Evolutionary conservation across 2,329 filamentous ascomycete species (phyloP).

Genomic region (Phaeoacremonium minimum): DNA sequence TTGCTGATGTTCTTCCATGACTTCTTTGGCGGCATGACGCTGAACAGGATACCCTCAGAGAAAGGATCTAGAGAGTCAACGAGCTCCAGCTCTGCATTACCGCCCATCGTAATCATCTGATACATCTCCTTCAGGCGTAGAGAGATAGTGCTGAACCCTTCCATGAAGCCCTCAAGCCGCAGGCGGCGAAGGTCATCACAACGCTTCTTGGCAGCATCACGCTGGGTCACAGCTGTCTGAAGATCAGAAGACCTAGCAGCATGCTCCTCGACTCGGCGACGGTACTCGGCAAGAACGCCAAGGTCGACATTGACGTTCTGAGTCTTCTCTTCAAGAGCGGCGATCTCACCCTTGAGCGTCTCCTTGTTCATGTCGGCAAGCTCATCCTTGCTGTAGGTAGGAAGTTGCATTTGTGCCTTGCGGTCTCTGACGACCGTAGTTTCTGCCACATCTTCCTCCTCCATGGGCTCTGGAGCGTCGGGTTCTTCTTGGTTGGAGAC

Average conservation of each 20-base stretch:
- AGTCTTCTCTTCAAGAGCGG: constrained; percentile 62
- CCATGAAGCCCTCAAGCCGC: constrained; percentile 95
- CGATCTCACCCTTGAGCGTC: constrained; percentile 57
- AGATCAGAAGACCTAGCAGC: constrained; percentile 67
- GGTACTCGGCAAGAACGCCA: constrained; percentile 55
- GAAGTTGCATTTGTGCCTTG: constrained; percentile 55
- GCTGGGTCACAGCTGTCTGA: constrained; percentile 67
- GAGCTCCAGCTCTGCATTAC: constrained; percentile 94
- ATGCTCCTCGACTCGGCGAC: constrained; percentile 32
- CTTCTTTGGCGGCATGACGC: constrained; percentile 99
- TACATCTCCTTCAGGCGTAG: constrained; percentile 98
- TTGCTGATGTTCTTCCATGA: constrained; percentile 99
- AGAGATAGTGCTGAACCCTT: constrained; percentile 91
- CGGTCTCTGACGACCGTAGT: constrained; percentile 16
- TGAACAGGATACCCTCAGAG: constrained; percentile 93
- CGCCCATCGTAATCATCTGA: constrained; percentile 99
- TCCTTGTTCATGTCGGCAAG: constrained; percentile 63
- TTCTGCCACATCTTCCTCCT: constrained; percentile 17
- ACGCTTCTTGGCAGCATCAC: constrained; percentile 85
- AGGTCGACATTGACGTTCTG: constrained; percentile 86
- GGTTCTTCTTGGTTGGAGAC: constrained; percentile 19
- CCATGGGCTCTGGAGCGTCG: constrained; percentile 13
- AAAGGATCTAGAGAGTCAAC: constrained; percentile 96
- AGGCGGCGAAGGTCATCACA: constrained; percentile 88
- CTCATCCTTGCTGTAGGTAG: constrained; percentile 71